Percentiles rank a stretch among this genome's conserved stretches.
Evolutionary conservation across 495 filamentous ascomycete species (phyloP).

Genomic region (Penicillium simplicissimum): DNA sequence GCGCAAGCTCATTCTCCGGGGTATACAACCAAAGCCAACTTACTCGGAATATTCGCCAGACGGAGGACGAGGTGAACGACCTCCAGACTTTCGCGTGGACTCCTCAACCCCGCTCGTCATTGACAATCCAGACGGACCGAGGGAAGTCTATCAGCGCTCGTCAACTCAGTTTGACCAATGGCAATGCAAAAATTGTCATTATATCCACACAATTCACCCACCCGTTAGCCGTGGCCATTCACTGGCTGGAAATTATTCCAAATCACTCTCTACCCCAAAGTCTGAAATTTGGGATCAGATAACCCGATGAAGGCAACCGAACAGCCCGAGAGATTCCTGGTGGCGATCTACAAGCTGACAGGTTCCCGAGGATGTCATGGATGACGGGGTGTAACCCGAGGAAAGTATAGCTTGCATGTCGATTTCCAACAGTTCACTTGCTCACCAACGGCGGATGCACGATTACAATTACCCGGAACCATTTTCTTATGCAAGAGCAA

Average conservation of each 20-base stretch:
- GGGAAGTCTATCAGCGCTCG: constrained; percentile 1
- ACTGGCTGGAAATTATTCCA: neutral
- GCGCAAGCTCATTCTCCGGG: neutral
- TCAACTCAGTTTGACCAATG: neutral
- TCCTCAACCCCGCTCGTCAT: neutral
- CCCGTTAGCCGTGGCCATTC: neutral
- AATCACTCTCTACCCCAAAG: neutral
- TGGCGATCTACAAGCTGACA: neutral
- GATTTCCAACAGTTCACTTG: neutral
- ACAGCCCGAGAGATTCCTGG: neutral
- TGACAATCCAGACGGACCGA: neutral
- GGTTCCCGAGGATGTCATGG: neutral
- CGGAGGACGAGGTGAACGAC: neutral
- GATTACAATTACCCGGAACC: neutral
- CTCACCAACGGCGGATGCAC: constrained; percentile 1
- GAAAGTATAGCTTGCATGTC: neutral
- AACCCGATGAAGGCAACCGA: neutral
- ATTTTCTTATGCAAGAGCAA: constrained; percentile 1
- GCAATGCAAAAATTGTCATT: neutral
- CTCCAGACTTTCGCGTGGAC: neutral
- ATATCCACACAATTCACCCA: neutral
- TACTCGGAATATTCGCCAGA: neutral
- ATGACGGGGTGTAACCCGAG: neutral
- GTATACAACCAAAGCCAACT: neutral
- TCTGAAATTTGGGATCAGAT: neutral